Percentiles rank a stretch among this genome's conserved stretches.
Conservation (phyloP, 495 filamentous ascomycete genomes). For the Staphylotrichum longicolle region DNA sequence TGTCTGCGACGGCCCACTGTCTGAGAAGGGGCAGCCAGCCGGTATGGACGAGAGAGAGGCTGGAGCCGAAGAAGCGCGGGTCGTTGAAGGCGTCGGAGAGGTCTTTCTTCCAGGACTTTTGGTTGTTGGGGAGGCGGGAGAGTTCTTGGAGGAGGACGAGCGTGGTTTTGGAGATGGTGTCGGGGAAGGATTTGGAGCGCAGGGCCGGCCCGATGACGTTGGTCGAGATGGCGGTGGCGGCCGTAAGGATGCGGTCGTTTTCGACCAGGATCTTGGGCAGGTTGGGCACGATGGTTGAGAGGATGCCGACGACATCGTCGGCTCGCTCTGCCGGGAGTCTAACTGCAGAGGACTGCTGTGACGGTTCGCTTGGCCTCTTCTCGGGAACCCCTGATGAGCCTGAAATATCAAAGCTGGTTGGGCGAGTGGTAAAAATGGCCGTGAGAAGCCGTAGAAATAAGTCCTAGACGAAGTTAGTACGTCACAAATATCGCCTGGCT, state of each 20-base stretch:
- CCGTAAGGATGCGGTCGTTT: conserved; percentile 74
- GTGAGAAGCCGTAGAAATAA: conserved; percentile 82
- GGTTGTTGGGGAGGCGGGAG: conserved; percentile 68
- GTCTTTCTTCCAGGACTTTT: conserved; percentile 93
- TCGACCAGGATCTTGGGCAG: conserved; percentile 84
- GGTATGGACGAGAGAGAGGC: conserved; percentile 60
- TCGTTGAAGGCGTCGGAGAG: conserved; percentile 90
- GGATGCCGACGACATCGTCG: conserved; percentile 77
- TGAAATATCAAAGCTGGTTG: conserved; percentile 57
- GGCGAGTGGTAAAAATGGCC: conserved; percentile 86
- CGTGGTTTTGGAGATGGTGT: conserved; percentile 70
- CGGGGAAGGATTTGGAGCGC: conserved; percentile 81
- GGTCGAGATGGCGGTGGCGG: conserved; percentile 74
- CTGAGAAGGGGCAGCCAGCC: conserved; percentile 81
- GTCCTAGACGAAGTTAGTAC: conserved; percentile 58
- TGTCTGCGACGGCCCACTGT: conserved; percentile 80
- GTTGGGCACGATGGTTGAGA: conserved; percentile 74
- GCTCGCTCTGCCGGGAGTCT: conserved; percentile 45
- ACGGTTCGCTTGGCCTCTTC: conserved; percentile 26
- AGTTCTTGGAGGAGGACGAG: conserved; percentile 76
- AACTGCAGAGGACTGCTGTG: conserved; percentile 29
- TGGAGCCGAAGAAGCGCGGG: conserved; percentile 70
- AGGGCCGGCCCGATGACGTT: conserved; percentile 81
- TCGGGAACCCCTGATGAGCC: conserved; percentile 31
- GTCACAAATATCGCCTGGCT: conserved; percentile 1